phyloP scores from a whole-genome alignment of 352 stramenopile genomes.

The Phytophthora uliginosa region DNA sequence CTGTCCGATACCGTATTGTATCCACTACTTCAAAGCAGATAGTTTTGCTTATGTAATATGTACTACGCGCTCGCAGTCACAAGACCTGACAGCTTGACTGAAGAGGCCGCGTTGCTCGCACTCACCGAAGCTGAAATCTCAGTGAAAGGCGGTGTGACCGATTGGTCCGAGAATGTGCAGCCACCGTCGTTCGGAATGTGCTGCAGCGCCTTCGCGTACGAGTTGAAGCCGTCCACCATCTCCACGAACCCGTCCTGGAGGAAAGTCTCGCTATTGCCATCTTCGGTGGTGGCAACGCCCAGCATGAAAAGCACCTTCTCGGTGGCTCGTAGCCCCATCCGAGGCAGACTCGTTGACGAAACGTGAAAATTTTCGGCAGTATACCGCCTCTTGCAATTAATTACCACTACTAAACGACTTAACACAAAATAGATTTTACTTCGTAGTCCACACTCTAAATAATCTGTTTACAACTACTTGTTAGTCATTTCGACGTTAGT shows the following conservation, averaged over 20 bases:
- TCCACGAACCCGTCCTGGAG: slow-evolving; percentile 4
- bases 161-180: slow-evolving; percentile 38
- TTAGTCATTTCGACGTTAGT: no score
- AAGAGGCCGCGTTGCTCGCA: slow-evolving; percentile 1
- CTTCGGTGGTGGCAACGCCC: neutral
- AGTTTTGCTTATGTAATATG: no score
- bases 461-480: no score
- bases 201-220: slow-evolving; percentile 13
- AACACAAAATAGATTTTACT: no score
- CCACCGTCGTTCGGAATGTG: slow-evolving; percentile 39
- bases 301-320: slow-evolving; percentile 26
- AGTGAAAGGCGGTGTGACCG: slow-evolving; percentile 29
- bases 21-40: no score
- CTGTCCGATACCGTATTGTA: no score
- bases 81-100: slow-evolving; percentile 3
- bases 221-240: neutral
- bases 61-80: slow-evolving; percentile 7
- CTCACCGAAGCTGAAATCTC: neutral
- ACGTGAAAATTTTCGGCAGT: no score
- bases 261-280: neutral
- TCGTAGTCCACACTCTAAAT: no score
- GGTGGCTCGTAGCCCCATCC: slow-evolving; percentile 26
- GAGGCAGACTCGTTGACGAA: slow-evolving; percentile 23
- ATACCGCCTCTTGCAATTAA: no score
- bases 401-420: no score